These are phyloP conservation scores for Groenewaldozyma tartarivorans DNA, from an alignment of 805 yeast species.

Conservation along the genomic window DNA sequence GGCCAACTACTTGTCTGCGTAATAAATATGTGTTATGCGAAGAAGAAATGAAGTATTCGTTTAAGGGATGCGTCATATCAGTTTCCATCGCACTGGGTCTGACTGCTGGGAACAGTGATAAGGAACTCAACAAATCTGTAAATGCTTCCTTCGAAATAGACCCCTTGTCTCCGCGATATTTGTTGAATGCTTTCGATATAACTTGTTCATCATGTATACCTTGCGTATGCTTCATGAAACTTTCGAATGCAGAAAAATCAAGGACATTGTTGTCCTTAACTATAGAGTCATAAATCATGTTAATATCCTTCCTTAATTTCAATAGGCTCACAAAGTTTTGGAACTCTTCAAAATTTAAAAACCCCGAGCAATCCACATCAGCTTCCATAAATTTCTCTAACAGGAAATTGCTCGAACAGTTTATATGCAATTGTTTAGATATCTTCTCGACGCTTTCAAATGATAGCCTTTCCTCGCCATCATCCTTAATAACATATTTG, in stretches of 20 bases:
- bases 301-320: conserved; percentile 57
- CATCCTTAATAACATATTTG: conserved; percentile 28
- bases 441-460: conserved; percentile 62
- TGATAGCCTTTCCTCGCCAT: conserved; percentile 26
- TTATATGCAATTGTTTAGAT: conserved; percentile 61
- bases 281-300: conserved; percentile 36
- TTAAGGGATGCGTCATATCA: conserved; percentile 56
- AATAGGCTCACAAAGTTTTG: conserved; percentile 61
- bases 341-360: conserved; percentile 63
- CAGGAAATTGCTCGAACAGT: conserved; percentile 48
- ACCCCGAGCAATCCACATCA: conserved; percentile 40
- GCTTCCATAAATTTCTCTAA: conserved; percentile 43
- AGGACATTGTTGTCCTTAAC: conserved; percentile 7
- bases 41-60: conserved; percentile 81
- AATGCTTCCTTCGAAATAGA: conserved; percentile 25
- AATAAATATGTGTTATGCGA: conserved; percentile 89
- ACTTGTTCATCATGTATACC: not conserved
- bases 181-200: conserved; percentile 5
- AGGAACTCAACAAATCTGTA: conserved; percentile 30
- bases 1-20: conserved; percentile 83
- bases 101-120: conserved; percentile 19
- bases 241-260: too few relatives aligned
- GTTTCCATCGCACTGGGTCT: conserved; percentile 17
- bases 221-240: not conserved
- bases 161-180: conserved; percentile 3